phyloP scores from a whole-genome alignment of 306 rosid species.

The Luffa aegyptiaca region DNA sequence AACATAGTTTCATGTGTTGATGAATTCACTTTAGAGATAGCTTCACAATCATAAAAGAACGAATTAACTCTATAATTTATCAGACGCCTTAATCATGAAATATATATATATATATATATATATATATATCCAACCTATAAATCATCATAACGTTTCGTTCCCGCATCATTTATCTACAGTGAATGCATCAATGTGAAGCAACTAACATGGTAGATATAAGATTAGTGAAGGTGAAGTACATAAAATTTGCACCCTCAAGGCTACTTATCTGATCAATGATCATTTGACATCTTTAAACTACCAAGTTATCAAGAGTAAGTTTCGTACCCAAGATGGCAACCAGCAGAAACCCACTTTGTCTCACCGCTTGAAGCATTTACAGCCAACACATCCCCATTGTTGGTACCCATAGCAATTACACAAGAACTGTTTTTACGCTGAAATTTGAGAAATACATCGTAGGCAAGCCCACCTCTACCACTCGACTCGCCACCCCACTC shows the following conservation, averaged over 20 bases:
- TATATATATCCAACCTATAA: not conserved
- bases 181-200: not conserved
- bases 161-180: not conserved
- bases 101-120: not conserved
- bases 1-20: not conserved
- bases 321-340: slow-evolving; percentile 28
- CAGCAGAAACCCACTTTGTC: slow-evolving; percentile 28
- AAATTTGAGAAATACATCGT: not conserved
- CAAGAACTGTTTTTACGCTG: slow-evolving; percentile 35
- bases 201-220: not conserved
- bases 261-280: not conserved
- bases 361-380: slow-evolving; percentile 32
- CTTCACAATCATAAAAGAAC: not conserved
- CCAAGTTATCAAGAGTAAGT: not conserved
- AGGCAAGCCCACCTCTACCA: too few relatives aligned
- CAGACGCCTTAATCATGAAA: not conserved
- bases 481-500: too few relatives aligned
- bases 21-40: not conserved
- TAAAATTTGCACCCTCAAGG: not conserved
- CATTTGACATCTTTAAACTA: not conserved
- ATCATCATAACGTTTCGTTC: not conserved
- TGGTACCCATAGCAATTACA: slow-evolving; percentile 32
- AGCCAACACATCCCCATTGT: slow-evolving; percentile 27
- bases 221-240: not conserved
- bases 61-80: not conserved